Evolutionary conservation across 805 yeast genomes (phyloP).

Genomic region (Candida loeiensis): DNA sequence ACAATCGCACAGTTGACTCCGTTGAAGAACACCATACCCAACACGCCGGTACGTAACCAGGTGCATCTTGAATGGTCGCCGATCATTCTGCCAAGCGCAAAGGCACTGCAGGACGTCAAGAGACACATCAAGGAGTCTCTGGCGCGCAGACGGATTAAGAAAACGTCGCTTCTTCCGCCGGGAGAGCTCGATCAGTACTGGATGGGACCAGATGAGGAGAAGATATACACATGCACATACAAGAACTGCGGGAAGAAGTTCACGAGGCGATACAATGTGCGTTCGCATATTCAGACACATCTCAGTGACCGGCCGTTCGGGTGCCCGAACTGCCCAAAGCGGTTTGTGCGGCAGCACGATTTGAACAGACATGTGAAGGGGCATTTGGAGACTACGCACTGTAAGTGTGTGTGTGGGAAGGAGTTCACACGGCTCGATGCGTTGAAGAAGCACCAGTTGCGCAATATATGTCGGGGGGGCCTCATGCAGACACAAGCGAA

Average conservation of each 20-base stretch:
- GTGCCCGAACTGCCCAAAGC: conserved; percentile 73
- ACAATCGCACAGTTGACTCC: conserved; percentile 42
- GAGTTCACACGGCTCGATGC: conserved; percentile 90
- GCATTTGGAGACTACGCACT: conserved; percentile 67
- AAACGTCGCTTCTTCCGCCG: conserved; percentile 74
- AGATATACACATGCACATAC: conserved; percentile 69
- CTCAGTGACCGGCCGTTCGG: conserved; percentile 88
- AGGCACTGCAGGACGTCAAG: conserved; percentile 15
- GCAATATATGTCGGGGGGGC: conserved; percentile 83
- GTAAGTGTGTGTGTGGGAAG: conserved; percentile 88
- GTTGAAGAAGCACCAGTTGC: conserved; percentile 69
- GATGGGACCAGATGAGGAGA: conserved; percentile 72
- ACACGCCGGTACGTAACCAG: conserved; percentile 33
- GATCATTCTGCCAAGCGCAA: conserved; percentile 37
- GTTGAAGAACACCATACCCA: conserved; percentile 29
- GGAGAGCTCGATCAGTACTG: conserved; percentile 85
- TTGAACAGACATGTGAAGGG: conserved; percentile 84
- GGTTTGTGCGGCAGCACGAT: conserved; percentile 95
- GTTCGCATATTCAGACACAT: conserved; percentile 97
- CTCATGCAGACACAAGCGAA: conserved; percentile 23
- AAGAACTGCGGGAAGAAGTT: conserved; percentile 79
- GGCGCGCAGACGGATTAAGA: conserved; percentile 47
- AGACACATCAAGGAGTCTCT: conserved; percentile 40
- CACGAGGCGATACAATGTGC: conserved; percentile 82
- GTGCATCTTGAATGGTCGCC: conserved; percentile 44